Base-by-base conservation (phyloP, 345 rosid species). In the Populus nigra region DNA sequence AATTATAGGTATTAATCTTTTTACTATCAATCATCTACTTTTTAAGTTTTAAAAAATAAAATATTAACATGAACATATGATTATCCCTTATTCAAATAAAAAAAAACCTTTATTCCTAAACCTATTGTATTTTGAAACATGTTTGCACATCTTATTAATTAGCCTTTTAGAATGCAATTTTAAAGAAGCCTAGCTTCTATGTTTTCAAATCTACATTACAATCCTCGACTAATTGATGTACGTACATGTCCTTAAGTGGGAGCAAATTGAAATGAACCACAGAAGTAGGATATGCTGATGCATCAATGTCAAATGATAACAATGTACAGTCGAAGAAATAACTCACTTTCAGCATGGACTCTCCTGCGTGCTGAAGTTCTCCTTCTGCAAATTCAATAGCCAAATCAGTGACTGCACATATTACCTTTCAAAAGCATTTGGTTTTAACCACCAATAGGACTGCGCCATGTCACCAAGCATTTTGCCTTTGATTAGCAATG, bases 251-350 rank as follows among this genome's bases (percentile, higher is more conserved):
- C 39, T 35, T 47, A 13, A 61, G 13, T 65, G 20, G 3, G 31
- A 72, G 65, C 16, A 50, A 12, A 43, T 29, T 29, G 66, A 72
- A 39, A n/a, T 5, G 69, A 65, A 22, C 55, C 68, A 2, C 16
- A 61, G 50, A 53, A 39, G 29, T 49, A 53, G 73, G 69, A 73
- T 73, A n/a, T 65, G 61, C 55, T 67, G 59, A 38, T 43, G 59
- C 38, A 73, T 55, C 77, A 68, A 10, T 79, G 77, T 73, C 81
- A 79, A 79, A 73, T 68, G 49, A 73, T 79, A 67, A 67, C 57
- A 59, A 55, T 57, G 35, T 79, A 31, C 45, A 41, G 69, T 67
- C 73, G n/a, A 78, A 71, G 49, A 16, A 45, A 27, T 11, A 15
- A 49, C 18, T 65, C 68, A 38, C 39, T 57, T 38, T 57, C 67